Percentiles rank a stretch among this genome's conserved stretches.
These are phyloP conservation scores for Huntiella savannae DNA, from an alignment of 2,329 filamentous ascomycete species.

Conservation along the genomic window DNA sequence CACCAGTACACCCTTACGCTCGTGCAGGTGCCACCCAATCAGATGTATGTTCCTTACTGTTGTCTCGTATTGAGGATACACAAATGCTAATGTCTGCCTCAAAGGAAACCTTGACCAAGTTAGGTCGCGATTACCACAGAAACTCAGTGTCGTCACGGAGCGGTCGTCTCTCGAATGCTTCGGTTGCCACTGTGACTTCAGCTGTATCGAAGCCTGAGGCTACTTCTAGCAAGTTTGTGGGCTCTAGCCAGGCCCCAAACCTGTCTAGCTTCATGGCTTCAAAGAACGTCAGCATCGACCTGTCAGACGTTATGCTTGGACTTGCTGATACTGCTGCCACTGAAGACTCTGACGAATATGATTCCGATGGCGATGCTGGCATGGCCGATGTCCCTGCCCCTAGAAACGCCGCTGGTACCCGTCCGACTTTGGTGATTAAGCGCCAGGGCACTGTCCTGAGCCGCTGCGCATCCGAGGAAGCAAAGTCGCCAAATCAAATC, in stretches of 20 bases:
- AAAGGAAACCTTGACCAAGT: not conserved
- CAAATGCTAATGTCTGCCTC: slow-evolving; percentile 8
- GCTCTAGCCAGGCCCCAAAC: slow-evolving; percentile 9
- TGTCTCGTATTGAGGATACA: slow-evolving; percentile 10
- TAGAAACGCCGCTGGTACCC: not conserved
- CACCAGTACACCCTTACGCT: slow-evolving; percentile 4
- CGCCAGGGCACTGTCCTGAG: slow-evolving; percentile 7
- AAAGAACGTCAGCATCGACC: slow-evolving; percentile 9
- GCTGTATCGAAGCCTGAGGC: not conserved
- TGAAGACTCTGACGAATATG: slow-evolving; percentile 6
- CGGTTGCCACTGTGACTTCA: not conserved
- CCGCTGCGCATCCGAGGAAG: slow-evolving; percentile 8
- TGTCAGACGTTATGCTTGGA: slow-evolving; percentile 7
- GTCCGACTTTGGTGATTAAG: slow-evolving; percentile 10
- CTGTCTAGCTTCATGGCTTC: slow-evolving; percentile 10
- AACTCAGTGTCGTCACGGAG: slow-evolving; percentile 1
- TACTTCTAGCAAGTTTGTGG: slow-evolving; percentile 7
- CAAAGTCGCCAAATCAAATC: slow-evolving; percentile 4
- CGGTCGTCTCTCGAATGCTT: not conserved
- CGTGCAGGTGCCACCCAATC: slow-evolving; percentile 7
- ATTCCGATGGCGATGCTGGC: not conserved
- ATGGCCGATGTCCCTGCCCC: not conserved
- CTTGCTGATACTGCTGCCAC: slow-evolving; percentile 4
- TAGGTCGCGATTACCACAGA: slow-evolving; percentile 3
- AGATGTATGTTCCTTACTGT: slow-evolving; percentile 11